Base-by-base conservation (phyloP, 2,329 filamentous ascomycete genomes). In the Ophiostoma australiae region DNA sequence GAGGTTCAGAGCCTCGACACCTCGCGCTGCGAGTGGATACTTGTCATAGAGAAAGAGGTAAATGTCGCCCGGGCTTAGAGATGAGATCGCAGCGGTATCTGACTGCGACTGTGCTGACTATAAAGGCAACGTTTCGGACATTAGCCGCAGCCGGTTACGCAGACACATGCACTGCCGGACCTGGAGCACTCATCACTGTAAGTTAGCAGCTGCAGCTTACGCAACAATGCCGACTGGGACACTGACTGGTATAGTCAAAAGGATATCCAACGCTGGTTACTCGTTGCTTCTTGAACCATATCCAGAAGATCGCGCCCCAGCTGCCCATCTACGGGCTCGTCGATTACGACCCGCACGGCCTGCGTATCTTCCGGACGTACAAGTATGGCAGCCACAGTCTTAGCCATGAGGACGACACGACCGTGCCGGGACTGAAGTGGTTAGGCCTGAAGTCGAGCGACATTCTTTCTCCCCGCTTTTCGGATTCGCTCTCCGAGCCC, bases 301-400 rank as follows among this genome's bases (percentile, higher is more conserved):
- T 63, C 27, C 13, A 33, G 15, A 31, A 31, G 58, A 63, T 63
- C 58, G 58, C 58, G 58, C 58, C 23, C 58, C 76, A 78, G 0
- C 78, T 90, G 31, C 85, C 87, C 1, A 85, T 92, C 7, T 84
- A 87, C 69, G 86, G 84, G 0, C 80, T 95, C 0, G 85, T 91
- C 1, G 92, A 96, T 76, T 91, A 87, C 72, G 92, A 95, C 75
- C 91, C 91, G 0, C 87, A 94, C 73, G 92, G 92, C 0, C 79
- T 94, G 37, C 86, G 85, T 2, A 95, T 96, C 58, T 81, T 92
- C 74, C 86, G 86, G 4, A 92, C 89, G 20, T 95, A 94, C 80
- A 90, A 89, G 73, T 81, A 89, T 73, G 90, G 91, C 7, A 92
- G 90, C n/a, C 81, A 80, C 17, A 82, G 83, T 8, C 81, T 91